Base-by-base conservation (phyloP, 306 rosid genomes). In the Cicer bijugum region DNA sequence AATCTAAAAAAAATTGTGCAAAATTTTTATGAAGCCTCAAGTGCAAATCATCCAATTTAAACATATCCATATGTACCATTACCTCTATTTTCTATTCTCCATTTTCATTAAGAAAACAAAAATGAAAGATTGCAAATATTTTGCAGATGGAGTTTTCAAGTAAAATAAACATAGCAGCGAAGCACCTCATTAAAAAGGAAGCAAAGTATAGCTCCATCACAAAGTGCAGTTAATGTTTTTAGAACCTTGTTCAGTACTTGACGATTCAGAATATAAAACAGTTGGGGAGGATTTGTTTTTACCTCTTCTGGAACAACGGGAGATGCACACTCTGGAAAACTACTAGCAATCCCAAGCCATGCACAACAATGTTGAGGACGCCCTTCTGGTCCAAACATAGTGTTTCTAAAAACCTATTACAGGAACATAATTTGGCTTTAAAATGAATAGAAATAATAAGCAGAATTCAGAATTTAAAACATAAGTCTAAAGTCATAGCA, bases 331-430 rank as follows among this genome's bases (percentile, higher is more conserved):
- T 94, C 99, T 14, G 97, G 97, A 81, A 94, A 91, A 87, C 99
- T 94, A 83, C 99, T 94, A 56, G 99, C 99, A 65, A 94, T 83
- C 62, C 99, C 96, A 80, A 91, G 97, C 99, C 99, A 94, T 52
- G 99, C 96, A 86, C 99, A 94, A 64, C 99, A 94, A 86, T 94
- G 99, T 50, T 94, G 97, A 68, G 99, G 99, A 75, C 97, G 96
- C 43, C 99, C 99, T 87, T 94, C 99, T 19, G 99, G 97, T 71
- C 99, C 99, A 86, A 94, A 94, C 97, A 94, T 94, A 40, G 99
- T 94, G 85, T 94, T 94, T 78, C 99, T 92, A 76, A 94, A 94
- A 59, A 94, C 97, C 99, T 94, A 40, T 69, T 16, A 40, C 16
- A 68, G 80, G 72, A 80, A 77, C 60, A 37, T 76, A 81, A 73